Percentiles rank a stretch among this genome's conserved stretches.
Evolutionary conservation across 2,329 filamentous ascomycete species (phyloP).

Genomic region (Hymenoscyphus repandus): DNA sequence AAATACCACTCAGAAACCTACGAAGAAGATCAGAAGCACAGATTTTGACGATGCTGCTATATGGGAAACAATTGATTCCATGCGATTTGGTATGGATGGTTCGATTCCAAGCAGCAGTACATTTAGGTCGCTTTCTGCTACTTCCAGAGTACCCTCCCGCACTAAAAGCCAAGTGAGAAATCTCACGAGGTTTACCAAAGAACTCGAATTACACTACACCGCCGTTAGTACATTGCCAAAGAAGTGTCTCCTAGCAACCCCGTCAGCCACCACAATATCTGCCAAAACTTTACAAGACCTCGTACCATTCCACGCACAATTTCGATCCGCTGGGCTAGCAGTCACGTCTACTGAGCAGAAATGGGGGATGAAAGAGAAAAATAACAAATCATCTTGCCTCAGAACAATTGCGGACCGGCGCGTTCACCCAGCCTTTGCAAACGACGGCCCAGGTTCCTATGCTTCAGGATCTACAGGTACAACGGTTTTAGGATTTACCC

Average conservation of each 20-base stretch:
- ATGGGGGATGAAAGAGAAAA: constrained; percentile 4
- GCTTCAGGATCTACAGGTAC: constrained; percentile 20
- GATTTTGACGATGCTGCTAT: background rate
- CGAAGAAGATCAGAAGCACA: background rate
- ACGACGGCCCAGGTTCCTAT: constrained; percentile 11
- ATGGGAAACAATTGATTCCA: constrained; percentile 5
- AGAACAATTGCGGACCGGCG: background rate
- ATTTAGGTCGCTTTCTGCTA: constrained; percentile 15
- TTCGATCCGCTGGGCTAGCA: constrained; percentile 48
- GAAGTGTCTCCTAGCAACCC: constrained; percentile 27
- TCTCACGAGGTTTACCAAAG: constrained; percentile 37
- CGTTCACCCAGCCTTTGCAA: background rate
- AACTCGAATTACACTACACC: constrained; percentile 39
- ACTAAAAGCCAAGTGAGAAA: constrained; percentile 40
- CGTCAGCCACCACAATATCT: constrained; percentile 34
- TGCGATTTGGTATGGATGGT: constrained; percentile 2
- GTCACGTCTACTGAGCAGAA: constrained; percentile 48
- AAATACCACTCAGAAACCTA: no score
- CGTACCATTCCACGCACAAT: constrained; percentile 48
- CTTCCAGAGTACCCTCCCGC: constrained; percentile 32
- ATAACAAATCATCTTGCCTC: constrained; percentile 11
- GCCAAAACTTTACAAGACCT: constrained; percentile 46
- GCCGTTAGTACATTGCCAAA: constrained; percentile 36
- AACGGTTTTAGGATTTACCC: constrained; percentile 21
- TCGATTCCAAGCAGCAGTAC: constrained; percentile 7